Evolutionary conservation across 306 rosid species (phyloP), one percentile per base, ranked within the genome.

Genomic region (Canavalia gladiata): DNA sequence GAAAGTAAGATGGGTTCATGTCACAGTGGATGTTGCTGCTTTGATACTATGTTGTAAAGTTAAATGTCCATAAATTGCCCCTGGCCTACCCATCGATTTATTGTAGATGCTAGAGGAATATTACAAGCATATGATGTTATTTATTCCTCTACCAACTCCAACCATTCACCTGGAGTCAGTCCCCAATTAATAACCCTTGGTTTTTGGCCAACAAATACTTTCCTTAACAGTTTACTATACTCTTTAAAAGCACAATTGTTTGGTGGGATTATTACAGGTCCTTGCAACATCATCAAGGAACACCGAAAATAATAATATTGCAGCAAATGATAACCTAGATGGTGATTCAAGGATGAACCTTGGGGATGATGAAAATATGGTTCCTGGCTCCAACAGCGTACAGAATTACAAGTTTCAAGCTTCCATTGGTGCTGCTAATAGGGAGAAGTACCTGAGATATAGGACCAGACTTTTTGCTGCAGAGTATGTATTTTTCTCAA

Each of bases 401-500:
- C 85, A 83, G 42, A 85, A 84, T 56, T 70, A 86, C 88, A 67
- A 74, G 33, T 70, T 90, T 79, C 91, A 91, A 79, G 66, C 88
- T 81, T 84, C 92, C 59, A 79, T 46, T 51, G 84, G 80, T 75
- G 67, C 84, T 42, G 49, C 85, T 37, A 92, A 88, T 74, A 90
- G 97, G 85, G 97, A 95, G 57, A 91, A 90, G 85, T 95, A 93
- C 89, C 98, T 93, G 79, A 91, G 99, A 95, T 91, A 95, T 83
- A 90, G 94, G 81, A 95, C 99, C 76, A 87, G 99, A 85, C 94
- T 89, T 76, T 95, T 95, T 88, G 98, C 98, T 54, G 99, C 99
- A 30, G 98, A 95, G 99, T 95, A 91, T 81, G 97, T 86, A 83
- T 85, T 63, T 41, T 63, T 41, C 50, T 73, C 60, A 46, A 60